Base-by-base conservation (phyloP, 805 yeast genomes). In the Yamadazyma laniorum region DNA sequence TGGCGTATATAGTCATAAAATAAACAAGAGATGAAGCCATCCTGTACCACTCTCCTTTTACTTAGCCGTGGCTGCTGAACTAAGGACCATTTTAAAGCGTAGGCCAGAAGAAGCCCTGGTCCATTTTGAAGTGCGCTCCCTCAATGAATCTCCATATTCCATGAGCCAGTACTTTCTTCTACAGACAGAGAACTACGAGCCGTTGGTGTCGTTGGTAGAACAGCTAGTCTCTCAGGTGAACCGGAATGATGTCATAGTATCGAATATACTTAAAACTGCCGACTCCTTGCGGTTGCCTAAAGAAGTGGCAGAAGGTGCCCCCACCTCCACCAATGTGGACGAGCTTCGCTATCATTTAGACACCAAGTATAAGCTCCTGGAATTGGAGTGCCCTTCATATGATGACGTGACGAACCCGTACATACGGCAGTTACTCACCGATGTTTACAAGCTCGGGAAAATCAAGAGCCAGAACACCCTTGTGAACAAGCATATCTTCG, bases 141-240 rank as follows among this genome's bases (percentile, higher is more conserved):
- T n/a, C n/a, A n/a, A n/a, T n/a, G n/a, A n/a, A n/a, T n/a, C n/a
- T n/a, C n/a, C n/a, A n/a, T n/a, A n/a, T n/a, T n/a, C n/a, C 25
- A 34, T 34, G 36, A 25, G 29, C 14, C 36, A 30, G 23, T 34
- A 43, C 32, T 52, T 48, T 31, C 38, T 52, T 14, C 38, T 53
- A n/a, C 52, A 51, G 35, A 51, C 56, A 17, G 72, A 67, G 37
- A 63, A 58, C 40, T 51, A 58, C 32, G 54, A 56, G 32, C 67
- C 68, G 3, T 48, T 66, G 12, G 18, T 51, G 2, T 54, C 45
- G 1, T 39, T 59, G 3, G 44, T 62, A 1, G 48, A 49, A 11
- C 48, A 52, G 18, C 43, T 64, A n/a, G 42, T 47, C 7, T 3
- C 30, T 1, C 51, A 51, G 29, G 46, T 67, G 5, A 44, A 43